Evolutionary conservation across 306 rosid species (phyloP).

Genomic region (Cicer arietinum): DNA sequence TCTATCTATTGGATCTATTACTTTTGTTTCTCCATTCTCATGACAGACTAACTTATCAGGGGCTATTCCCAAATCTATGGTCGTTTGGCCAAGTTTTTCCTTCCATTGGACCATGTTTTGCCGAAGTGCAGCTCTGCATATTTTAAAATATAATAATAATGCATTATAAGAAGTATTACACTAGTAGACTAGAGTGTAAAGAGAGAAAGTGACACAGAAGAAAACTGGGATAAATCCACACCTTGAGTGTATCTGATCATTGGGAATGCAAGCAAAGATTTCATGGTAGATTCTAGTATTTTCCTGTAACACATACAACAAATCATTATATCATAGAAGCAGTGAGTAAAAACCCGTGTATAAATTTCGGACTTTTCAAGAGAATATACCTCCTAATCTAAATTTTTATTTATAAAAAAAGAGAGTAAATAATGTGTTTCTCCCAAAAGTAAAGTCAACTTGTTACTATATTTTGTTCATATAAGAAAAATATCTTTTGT

Average conservation of each 20-base stretch:
- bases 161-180: neutral
- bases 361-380: too few species aligned
- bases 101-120: constrained; percentile 68
- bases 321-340: constrained; percentile 35
- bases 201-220: neutral
- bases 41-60: constrained; percentile 60
- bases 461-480: constrained; percentile 16
- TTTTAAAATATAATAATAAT: neutral
- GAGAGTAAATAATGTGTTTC: neutral
- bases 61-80: constrained; percentile 89
- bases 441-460: neutral
- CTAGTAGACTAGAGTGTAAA: neutral
- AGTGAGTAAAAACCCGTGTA: constrained; percentile 2
- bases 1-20: constrained; percentile 60
- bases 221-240: constrained; percentile 36
- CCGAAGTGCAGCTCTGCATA: constrained; percentile 75
- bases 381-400: too few species aligned
- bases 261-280: constrained; percentile 86
- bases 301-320: constrained; percentile 55
- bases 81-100: constrained; percentile 75
- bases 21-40: constrained; percentile 60
- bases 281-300: constrained; percentile 83
- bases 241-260: constrained; percentile 88
- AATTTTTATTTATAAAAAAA: too few species aligned
- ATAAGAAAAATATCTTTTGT: neutral